Conservation (phyloP, 176 grass and related monocot genomes). For the Oryza nivara region DNA sequence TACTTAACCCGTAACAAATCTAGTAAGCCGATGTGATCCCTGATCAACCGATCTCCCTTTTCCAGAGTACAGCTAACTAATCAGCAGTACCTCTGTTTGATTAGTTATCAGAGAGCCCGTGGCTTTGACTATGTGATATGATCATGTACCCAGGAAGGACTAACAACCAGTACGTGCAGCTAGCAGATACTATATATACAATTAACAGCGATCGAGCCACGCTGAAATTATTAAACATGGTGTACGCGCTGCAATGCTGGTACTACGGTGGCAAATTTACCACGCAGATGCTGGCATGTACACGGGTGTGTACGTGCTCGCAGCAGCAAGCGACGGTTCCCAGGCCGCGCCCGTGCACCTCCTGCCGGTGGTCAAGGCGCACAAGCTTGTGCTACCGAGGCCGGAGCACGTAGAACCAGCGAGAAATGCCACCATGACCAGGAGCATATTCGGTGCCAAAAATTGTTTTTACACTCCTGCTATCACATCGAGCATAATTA, state of each 20-base stretch:
- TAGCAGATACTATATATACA: neutral
- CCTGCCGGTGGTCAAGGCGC: slow-evolving; percentile 16
- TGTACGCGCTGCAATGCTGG: neutral
- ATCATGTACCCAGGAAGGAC: neutral
- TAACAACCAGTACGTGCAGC: slow-evolving; percentile 22
- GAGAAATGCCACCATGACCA: neutral
- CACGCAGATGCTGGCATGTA: neutral
- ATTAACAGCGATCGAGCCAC: neutral
- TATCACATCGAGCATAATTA: neutral
- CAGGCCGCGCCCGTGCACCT: neutral
- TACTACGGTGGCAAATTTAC: neutral
- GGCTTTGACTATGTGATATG: slow-evolving; percentile 20
- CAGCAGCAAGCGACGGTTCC: neutral
- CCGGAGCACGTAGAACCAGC: slow-evolving; percentile 20
- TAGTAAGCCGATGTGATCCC: slow-evolving; percentile 5
- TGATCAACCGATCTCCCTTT: neutral
- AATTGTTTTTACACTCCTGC: neutral
- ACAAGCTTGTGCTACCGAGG: slow-evolving; percentile 19
- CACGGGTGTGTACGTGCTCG: neutral
- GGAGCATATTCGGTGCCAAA: slow-evolving; percentile 7
- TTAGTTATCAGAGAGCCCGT: neutral
- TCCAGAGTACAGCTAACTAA: neutral
- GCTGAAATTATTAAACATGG: neutral
- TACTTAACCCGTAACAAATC: slow-evolving; percentile 28
- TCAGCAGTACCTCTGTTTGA: neutral